These are phyloP conservation scores for Xanthoceras sorbifolium DNA, from an alignment of 345 rosid species.

Conservation along the genomic window DNA sequence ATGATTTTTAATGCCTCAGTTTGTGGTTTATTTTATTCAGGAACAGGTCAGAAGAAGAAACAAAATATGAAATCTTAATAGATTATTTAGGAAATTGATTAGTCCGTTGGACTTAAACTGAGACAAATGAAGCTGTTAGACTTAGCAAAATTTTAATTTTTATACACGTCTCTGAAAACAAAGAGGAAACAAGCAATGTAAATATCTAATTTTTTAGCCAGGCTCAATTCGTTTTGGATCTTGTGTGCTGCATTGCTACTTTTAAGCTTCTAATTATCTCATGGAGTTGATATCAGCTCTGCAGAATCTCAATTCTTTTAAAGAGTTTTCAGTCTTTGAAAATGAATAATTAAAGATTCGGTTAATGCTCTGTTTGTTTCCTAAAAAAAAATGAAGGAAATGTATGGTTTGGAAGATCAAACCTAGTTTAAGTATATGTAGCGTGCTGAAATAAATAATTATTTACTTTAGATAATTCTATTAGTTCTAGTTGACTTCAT, in stretches of 20 bases:
- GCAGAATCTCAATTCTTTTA: neutral
- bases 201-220: neutral
- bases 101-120: neutral
- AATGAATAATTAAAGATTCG: conserved; percentile 7
- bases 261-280: neutral
- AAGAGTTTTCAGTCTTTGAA: neutral
- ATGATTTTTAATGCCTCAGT: neutral
- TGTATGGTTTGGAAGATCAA: no score
- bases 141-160: neutral
- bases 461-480: neutral
- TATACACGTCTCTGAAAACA: neutral
- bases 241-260: neutral
- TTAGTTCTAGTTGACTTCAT: neutral
- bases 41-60: neutral
- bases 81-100: neutral
- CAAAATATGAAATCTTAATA: neutral
- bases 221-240: neutral
- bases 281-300: neutral
- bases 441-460: no score
- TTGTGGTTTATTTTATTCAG: neutral
- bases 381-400: no score
- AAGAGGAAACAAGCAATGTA: neutral
- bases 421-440: no score
- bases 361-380: no score
- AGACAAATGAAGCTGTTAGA: neutral